These are phyloP conservation scores for Neonectria ditissima DNA, from an alignment of 2,329 filamentous ascomycete genomes.

Conservation along the genomic window DNA sequence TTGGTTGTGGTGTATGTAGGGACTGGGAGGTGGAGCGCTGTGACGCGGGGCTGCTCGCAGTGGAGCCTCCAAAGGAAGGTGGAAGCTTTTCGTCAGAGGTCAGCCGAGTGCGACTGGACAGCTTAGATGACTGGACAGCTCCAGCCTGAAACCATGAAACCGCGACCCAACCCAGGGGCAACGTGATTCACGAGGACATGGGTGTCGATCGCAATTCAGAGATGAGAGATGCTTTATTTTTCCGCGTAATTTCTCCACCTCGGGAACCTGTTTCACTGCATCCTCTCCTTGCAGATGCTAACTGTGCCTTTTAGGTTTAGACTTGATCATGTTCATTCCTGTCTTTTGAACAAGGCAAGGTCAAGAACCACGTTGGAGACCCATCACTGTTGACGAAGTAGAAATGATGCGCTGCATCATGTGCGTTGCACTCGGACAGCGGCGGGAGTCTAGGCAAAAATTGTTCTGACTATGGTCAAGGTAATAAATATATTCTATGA, in stretches of 20 bases:
- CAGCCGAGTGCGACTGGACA: constrained; percentile 16
- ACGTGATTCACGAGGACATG: neutral
- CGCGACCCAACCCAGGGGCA: neutral
- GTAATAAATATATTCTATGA: too few species aligned
- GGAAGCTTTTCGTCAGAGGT: constrained; percentile 16
- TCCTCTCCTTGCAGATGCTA: neutral
- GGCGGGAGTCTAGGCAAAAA: neutral
- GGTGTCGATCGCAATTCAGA: neutral
- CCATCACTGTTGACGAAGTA: neutral
- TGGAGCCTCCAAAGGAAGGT: neutral
- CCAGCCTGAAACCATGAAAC: neutral
- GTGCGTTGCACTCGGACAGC: too few species aligned
- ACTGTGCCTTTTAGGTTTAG: neutral
- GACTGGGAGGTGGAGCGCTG: constrained; percentile 5
- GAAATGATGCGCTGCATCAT: neutral
- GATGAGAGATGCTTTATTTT: neutral
- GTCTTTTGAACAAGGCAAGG: neutral
- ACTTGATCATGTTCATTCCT: neutral
- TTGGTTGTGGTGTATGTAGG: constrained; percentile 16
- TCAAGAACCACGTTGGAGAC: too few species aligned
- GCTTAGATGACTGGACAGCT: constrained; percentile 18
- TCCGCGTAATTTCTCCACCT: too few species aligned
- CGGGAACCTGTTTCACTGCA: neutral
- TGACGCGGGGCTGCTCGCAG: constrained; percentile 23
- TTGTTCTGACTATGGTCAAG: neutral